phyloP scores from a whole-genome alignment of 2,329 filamentous ascomycete species.

The Clarireedia hainanense region DNA sequence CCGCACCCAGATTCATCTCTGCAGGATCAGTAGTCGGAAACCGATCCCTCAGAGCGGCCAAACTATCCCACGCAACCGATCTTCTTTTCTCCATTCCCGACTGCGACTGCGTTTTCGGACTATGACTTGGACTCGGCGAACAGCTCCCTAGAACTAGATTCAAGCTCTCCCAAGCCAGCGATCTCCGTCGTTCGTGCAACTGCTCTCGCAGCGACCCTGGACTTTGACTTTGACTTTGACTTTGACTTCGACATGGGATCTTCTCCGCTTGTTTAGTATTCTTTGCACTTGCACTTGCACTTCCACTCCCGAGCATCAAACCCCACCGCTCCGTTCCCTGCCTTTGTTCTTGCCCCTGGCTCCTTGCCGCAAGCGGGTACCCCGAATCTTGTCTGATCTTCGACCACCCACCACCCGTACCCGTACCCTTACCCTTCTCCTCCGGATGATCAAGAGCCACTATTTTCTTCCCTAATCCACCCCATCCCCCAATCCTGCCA shows the following conservation, averaged over 20 bases:
- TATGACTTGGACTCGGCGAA: background rate
- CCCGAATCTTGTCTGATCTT: constrained; percentile 15
- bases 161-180: background rate
- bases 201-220: background rate
- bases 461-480: constrained; percentile 13
- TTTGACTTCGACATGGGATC: no score
- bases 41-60: background rate
- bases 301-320: background rate
- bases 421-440: background rate
- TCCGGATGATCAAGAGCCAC: background rate
- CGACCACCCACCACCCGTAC: background rate
- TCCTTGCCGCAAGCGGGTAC: constrained; percentile 11
- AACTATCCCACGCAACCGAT: background rate
- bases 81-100: background rate
- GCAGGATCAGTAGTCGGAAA: background rate
- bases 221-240: no score
- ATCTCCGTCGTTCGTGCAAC: background rate
- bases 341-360: background rate
- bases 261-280: no score
- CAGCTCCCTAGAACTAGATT: background rate
- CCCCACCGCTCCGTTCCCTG: background rate
- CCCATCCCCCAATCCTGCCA: constrained; percentile 16
- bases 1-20: background rate
- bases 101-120: no score
- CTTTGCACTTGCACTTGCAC: no score